These are phyloP conservation scores for Pythium periplocum DNA, from an alignment of 352 stramenopile species.

Conservation along the genomic window DNA sequence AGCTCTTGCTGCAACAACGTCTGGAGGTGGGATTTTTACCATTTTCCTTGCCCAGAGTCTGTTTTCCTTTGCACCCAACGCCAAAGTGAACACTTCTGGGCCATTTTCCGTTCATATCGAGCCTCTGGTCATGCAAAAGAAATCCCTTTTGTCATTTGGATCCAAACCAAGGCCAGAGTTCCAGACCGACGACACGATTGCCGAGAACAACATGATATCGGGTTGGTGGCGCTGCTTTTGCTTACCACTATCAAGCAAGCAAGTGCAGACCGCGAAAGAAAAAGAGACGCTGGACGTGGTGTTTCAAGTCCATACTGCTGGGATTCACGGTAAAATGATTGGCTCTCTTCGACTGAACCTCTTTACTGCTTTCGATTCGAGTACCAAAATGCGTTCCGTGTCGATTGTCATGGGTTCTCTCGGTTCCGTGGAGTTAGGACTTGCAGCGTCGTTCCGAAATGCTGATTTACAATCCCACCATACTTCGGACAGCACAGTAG, in stretches of 20 bases:
- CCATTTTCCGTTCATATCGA: no score
- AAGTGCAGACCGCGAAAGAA: slow-evolving; percentile 17
- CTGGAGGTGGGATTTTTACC: slow-evolving; percentile 16
- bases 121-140: no score
- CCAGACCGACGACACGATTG: slow-evolving; percentile 3
- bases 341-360: slow-evolving; percentile 27
- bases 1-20: slow-evolving; percentile 8
- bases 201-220: slow-evolving; percentile 5
- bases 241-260: slow-evolving; percentile 18
- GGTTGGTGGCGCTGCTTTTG: slow-evolving; percentile 19
- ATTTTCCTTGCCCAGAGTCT: slow-evolving; percentile 21
- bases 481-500: neutral
- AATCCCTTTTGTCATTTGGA: no score
- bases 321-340: slow-evolving; percentile 17
- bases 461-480: no score
- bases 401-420: slow-evolving; percentile 19
- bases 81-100: no score
- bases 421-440: slow-evolving; percentile 25
- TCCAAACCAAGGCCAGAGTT: slow-evolving; percentile 3
- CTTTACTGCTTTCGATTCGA: slow-evolving; percentile 10
- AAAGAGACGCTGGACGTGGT: slow-evolving; percentile 31
- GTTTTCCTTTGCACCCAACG: slow-evolving; percentile 2
- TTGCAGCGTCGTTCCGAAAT: slow-evolving; percentile 15
- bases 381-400: slow-evolving; percentile 1
- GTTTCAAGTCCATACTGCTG: slow-evolving; percentile 14